phyloP scores from a whole-genome alignment of 1,284 basidiomycete genomes.

The Papiliotrema terrestris region DNA sequence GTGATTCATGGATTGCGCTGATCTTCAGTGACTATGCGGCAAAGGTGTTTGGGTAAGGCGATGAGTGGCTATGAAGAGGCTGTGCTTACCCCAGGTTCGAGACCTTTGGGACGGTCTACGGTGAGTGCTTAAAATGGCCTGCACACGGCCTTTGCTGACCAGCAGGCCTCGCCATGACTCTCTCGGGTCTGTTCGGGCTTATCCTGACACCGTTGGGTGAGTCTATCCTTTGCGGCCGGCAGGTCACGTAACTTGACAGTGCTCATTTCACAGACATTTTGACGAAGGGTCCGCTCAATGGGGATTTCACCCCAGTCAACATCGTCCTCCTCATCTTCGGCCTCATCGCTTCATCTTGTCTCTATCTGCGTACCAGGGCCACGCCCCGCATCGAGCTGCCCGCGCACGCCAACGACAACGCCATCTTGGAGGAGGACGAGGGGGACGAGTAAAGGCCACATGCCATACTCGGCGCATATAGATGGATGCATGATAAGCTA shows the following conservation, averaged over 20 bases:
- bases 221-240: not conserved
- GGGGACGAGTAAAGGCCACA: constrained; percentile 1
- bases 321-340: constrained; percentile 30
- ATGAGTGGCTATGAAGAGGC: not conserved
- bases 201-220: constrained; percentile 37
- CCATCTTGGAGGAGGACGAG: constrained; percentile 8
- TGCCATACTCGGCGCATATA: not conserved
- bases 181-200: constrained; percentile 45
- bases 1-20: not conserved
- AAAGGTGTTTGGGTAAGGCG: constrained; percentile 31
- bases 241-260: constrained; percentile 5
- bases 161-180: constrained; percentile 40
- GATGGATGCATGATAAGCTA: too few species aligned
- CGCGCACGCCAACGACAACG: not conserved
- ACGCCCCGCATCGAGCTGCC: constrained; percentile 8
- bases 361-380: constrained; percentile 6
- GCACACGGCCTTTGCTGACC: not conserved
- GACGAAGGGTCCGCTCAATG: constrained; percentile 39
- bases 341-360: constrained; percentile 16
- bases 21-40: constrained; percentile 31
- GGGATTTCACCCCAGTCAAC: constrained; percentile 40
- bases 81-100: constrained; percentile 14
- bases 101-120: constrained; percentile 43
- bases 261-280: constrained; percentile 25
- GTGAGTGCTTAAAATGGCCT: constrained; percentile 3